Evolutionary conservation across 352 stramenopile species (phyloP), one percentile per base, ranked within the genome.

Genomic region (Hyaloperonospora arabidopsidis): DNA sequence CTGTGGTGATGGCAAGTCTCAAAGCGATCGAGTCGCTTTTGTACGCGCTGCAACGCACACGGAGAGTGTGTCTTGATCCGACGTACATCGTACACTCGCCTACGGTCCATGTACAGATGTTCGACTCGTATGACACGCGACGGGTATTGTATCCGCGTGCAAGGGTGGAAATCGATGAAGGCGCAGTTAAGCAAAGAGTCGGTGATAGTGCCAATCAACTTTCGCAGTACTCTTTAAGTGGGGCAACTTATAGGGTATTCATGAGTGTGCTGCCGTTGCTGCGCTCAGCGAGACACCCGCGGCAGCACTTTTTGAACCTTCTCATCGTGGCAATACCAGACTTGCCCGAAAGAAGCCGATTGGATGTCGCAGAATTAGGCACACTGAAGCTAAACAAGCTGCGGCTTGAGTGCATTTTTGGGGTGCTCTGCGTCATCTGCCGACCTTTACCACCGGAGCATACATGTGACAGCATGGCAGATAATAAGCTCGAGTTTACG

Each of bases 1-100:
- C 74, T 0, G 66, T 85, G n/a, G 64, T 77, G 13, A 70, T 90
- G 46, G 73, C 80, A 3, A 72, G 67, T n/a, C 46, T 88, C 25
- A 77, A 78, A 43, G 78, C 75, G 1, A 61, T 90, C 14, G 80
- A 90, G 45, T 68, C 76, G 10, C 70, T 86, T 19, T 18, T 89
- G 32, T 59, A 61, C 18, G 76, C 76, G 4, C 40, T 89, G 15
- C 54, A 62, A 15, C 59, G 70, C 12, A 57, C 70, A 2, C 49
- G 51, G 18, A 56, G 44, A 4, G 48, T 51, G 2, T 70, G 70
- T 52, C 41, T 86, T 25, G 71, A 86, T 15, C 79, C 79, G 1
- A 63, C 67, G n/a, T 73, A 71, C 10, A 43, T 79, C 19, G 65
- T 76, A 5, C 67, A 73, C 34, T 53, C 57, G 18, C 67, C 65